These are phyloP conservation scores for Avena sativa DNA, from an alignment of 176 grass and related monocot genomes.

Conservation along the genomic window DNA sequence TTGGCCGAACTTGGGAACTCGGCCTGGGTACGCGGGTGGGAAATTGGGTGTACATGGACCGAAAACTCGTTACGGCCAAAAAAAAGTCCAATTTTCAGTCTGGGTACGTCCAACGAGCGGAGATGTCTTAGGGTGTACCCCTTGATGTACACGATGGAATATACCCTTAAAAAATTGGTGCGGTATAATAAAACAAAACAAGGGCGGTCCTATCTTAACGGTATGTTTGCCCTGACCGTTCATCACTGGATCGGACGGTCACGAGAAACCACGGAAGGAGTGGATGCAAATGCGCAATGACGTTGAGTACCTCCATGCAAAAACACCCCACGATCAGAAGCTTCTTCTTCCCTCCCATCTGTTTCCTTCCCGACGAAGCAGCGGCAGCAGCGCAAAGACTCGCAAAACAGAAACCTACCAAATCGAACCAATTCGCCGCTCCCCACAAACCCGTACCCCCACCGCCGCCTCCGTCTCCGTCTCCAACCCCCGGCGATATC, in stretches of 20 bases:
- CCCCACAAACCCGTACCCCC: neutral
- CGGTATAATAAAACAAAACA: too few species aligned
- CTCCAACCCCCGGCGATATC: neutral
- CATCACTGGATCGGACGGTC: conserved; percentile 25
- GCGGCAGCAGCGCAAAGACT: conserved; percentile 16
- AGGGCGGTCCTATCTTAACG: neutral
- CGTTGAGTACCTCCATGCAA: neutral
- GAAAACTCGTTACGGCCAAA: too few species aligned
- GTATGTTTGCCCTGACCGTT: neutral
- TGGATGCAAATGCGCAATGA: neutral
- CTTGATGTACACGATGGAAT: too few species aligned
- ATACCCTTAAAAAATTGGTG: too few species aligned
- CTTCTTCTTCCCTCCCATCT: conserved; percentile 19
- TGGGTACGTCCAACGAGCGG: too few species aligned
- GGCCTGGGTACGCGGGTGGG: too few species aligned
- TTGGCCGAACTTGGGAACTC: too few species aligned
- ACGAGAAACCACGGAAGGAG: neutral
- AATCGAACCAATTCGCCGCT: conserved; percentile 26
- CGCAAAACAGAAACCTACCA: neutral
- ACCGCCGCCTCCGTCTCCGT: neutral
- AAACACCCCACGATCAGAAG: conserved; percentile 36
- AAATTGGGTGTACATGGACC: too few species aligned
- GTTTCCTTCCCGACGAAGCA: conserved; percentile 43
- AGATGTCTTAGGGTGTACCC: too few species aligned
- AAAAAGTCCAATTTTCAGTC: too few species aligned